Evolutionary conservation across 2,329 filamentous ascomycete genomes (phyloP), one percentile per base, ranked within the genome.

Genomic region (Cladosporium velox): DNA sequence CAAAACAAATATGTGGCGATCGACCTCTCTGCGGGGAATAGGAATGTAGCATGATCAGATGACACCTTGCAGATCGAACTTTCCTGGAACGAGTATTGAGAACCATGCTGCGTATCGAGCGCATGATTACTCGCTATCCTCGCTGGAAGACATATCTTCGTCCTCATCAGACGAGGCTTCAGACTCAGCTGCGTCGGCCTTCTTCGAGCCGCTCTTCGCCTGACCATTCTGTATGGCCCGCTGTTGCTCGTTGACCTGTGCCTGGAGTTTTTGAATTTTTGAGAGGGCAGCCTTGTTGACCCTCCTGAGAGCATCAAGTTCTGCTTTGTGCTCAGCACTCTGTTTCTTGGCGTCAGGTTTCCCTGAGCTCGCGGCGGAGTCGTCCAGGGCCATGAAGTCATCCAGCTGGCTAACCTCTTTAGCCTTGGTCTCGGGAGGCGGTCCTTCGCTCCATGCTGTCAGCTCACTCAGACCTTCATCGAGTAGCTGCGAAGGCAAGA

Each of bases 241-340:
- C 44, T 70, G 68, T 41, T 72, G 73, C 30, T 72, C 65, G 49
- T 77, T 59, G 34, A 79, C 71, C 69, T 83, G 80, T 54, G 79
- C 75, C 52, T 77, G 77, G 62, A 83, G 59, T 66, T 79, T 77
- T 15, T 78, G 78, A 30, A 84, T 72, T 66, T 82, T 81, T 26
- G 78, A 73, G 62, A 83, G 80, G 5, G 79, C 81, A 38, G 78
- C 78, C 66, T 76, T 79, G 69, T 83, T 81, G 34, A 83, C 75
- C 49, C 80, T 75, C 68, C 81, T 77, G 34, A 83, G 71, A 5
- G 79, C 78, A 24, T 78, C 80, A 18, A 83, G 64, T 66, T 83
- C 68, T 65, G 78, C 75, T 15, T 75, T 75, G 18, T 77, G 67
- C 11, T 67, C 68, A 12, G 69, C 68, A 54, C 77, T 76, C 62